Base-by-base conservation (phyloP, 164 flowering plant genomes). In the Nelumbo lutea region DNA sequence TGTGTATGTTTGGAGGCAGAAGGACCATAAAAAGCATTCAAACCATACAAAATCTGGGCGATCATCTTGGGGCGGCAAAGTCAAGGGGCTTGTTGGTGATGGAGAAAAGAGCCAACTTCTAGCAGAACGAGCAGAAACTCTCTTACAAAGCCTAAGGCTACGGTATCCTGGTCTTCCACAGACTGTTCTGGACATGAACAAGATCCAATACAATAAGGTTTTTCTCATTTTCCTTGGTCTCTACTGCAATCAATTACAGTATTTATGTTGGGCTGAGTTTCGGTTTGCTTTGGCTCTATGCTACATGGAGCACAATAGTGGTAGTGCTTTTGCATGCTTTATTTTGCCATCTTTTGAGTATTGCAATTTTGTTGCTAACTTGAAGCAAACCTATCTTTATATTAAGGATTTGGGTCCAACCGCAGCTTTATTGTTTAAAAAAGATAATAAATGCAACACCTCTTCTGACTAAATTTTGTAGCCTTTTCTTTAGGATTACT, bases 191-290 rank as follows among this genome's bases (percentile, higher is more conserved):
- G 93, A 88, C 70, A 87, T 75, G 80, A 76, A 62, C 79, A 88
- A 86, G 80, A 88, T 88, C 42, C 88, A 85, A 52, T 77, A 75
- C 64, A 88, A 86, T 77, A 86, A 79, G 87, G 93, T 87, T 71
- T 66, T 27, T 5, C 50, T 5, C 9, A 27, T 1, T 56, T 5
- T 59, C 57, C 1, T 10, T 13, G 3, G 4, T 53, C 14, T 9
- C 14, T 2, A 11, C 27, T 53, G 57, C 14, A 4, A 53, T 10
- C 8, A 10, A 51, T 7, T 53, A 53, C 14, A 53, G 57, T 53
- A 11, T 53, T 4, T 9, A 53, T 53, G 57, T 13, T 53, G 4
- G 27, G 27, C 27, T 27, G 27, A 27, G 27, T 27, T 27, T 27
- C 27, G 27, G 27, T 27, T 27, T 27, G 27, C 27, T 27, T 27